Base-by-base conservation (phyloP, 495 filamentous ascomycete genomes). In the Talaromyces thailandensis region DNA sequence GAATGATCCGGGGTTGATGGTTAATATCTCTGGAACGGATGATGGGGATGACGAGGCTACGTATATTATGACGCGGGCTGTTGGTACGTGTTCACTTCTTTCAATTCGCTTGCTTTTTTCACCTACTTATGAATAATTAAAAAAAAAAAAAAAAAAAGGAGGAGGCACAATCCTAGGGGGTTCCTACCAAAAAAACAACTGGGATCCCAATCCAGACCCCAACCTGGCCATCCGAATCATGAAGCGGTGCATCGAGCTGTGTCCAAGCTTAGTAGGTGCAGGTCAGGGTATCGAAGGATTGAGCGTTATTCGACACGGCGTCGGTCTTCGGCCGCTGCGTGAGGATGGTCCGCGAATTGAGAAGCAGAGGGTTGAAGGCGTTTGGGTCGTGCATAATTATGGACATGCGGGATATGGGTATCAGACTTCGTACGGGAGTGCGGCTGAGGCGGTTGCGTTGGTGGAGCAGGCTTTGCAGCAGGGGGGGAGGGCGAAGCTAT, bases 321-420 rank as follows among this genome's bases (percentile, higher is more conserved):
- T 98, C 25, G 94, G 95, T 11, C 71, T 98, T 69, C 79, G 94
- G 64, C 94, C 94, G 25, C 72, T 87, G 60, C 80, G 94, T 56
- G 76, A 84, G 23, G 87, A 82, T 7, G 93, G 95, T 0, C 86
- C 88, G 14, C 82, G 94, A 45, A 80, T 98, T 52, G 94, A 96
- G 75, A 90, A 83, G 71, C 92, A 97, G 72, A 79, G 78, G 64
- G 82, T 92, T 23, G 72, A 81, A 26, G 87, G 81, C n/a, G 79
- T 84, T 0, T 84, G 82, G 75, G 84, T 96, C 9, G 91, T 99
- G 64, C 94, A 99, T 70, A 93, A 96, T 66, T 99, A 99, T 70
- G 95, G 95, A 9, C 93, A 96, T 77, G 92, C 90, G 0, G 94
- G 94, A 0, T 96, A 92, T 79, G 94, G 87, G 61, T 92, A 96